phyloP scores from a whole-genome alignment of 345 rosid species.

The Eutrema heterophyllum region DNA sequence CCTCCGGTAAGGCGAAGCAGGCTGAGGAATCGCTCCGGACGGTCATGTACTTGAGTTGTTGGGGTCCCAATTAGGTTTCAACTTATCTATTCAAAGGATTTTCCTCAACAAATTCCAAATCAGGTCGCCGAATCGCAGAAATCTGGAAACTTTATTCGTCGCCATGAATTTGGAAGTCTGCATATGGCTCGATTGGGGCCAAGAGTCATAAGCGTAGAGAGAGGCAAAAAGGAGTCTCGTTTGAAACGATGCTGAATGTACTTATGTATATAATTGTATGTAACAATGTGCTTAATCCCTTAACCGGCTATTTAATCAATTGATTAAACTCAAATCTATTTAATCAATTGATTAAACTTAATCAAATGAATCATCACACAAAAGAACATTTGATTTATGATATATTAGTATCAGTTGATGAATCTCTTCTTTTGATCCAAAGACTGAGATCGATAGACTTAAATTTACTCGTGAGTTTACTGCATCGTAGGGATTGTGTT shows the following conservation, averaged over 20 bases:
- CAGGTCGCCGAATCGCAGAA: background rate
- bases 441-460: too few relatives aligned
- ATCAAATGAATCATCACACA: too few relatives aligned
- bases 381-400: too few relatives aligned
- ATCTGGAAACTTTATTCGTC: background rate
- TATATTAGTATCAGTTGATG: too few relatives aligned
- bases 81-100: background rate
- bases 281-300: background rate
- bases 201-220: background rate
- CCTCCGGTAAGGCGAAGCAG: slow-evolving; percentile 19
- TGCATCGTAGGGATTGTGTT: too few relatives aligned
- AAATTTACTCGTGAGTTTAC: too few relatives aligned
- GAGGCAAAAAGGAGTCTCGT: background rate
- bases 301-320: background rate
- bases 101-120: background rate
- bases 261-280: background rate
- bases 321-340: background rate
- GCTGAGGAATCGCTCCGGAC: slow-evolving; percentile 45
- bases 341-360: background rate
- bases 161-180: background rate
- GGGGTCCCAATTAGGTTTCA: slow-evolving; percentile 45
- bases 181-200: background rate
- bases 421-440: too few relatives aligned
- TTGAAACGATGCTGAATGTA: background rate
- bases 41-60: slow-evolving; percentile 60